Evolutionary conservation across 2,329 filamentous ascomycete genomes (phyloP).

Genomic region (Emericellopsis atlantica): DNA sequence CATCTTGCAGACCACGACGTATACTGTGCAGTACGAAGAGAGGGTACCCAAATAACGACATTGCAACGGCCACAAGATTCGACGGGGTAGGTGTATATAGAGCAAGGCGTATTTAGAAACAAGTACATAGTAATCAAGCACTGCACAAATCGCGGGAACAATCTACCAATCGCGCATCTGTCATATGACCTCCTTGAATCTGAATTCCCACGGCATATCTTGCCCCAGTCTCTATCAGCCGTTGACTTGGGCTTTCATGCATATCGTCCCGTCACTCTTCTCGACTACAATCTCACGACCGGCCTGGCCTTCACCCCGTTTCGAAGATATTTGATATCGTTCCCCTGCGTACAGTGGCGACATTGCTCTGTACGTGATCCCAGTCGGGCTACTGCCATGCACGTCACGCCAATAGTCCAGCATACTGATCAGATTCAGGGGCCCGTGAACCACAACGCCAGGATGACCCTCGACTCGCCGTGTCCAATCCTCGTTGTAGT

Average conservation of each 20-base stretch:
- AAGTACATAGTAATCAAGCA: too few relatives aligned
- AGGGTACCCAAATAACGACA: neutral
- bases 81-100: too few relatives aligned
- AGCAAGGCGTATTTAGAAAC: too few relatives aligned
- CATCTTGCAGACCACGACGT: constrained; percentile 11
- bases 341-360: constrained; percentile 60
- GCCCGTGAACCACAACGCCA: constrained; percentile 66
- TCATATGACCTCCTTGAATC: too few relatives aligned
- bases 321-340: constrained; percentile 46
- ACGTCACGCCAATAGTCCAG: constrained; percentile 54
- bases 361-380: constrained; percentile 55
- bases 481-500: constrained; percentile 61
- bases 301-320: constrained; percentile 21
- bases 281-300: neutral
- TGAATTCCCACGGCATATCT: too few relatives aligned
- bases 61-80: too few relatives aligned
- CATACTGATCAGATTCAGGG: constrained; percentile 62
- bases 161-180: too few relatives aligned
- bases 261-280: neutral
- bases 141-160: too few relatives aligned
- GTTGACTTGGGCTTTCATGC: neutral
- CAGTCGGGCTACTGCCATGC: constrained; percentile 14
- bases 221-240: too few relatives aligned
- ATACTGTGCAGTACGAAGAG: neutral
- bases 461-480: constrained; percentile 55